Evolutionary conservation across 768 basidiomycete genomes (phyloP).

Genomic region (Tephrocybe sp.): DNA sequence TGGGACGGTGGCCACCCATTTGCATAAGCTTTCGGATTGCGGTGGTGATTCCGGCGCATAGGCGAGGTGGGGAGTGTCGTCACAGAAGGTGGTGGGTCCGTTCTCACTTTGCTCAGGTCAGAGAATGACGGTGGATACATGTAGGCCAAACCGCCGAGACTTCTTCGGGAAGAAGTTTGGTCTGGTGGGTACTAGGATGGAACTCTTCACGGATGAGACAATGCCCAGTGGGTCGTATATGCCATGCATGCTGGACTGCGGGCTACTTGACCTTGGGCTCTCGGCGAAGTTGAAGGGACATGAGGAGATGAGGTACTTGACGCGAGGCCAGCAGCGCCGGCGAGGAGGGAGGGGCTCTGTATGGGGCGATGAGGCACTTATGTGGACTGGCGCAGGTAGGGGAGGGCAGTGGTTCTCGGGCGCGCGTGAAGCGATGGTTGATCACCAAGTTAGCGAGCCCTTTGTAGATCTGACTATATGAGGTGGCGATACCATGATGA

Average conservation of each 20-base stretch:
- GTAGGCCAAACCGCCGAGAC: conserved; percentile 29
- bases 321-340: not conserved
- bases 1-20: no score
- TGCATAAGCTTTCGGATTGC: no score
- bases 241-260: conserved; percentile 36
- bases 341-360: not conserved
- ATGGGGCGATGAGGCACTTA: conserved; percentile 22
- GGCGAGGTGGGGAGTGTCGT: conserved; percentile 13
- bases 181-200: no score
- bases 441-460: no score
- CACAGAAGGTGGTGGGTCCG: conserved; percentile 13
- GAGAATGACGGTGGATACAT: conserved; percentile 33
- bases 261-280: conserved; percentile 31
- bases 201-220: conserved; percentile 9
- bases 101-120: not conserved
- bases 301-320: conserved; percentile 12
- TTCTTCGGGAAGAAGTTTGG: not conserved
- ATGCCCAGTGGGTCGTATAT: conserved; percentile 38
- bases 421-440: no score
- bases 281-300: conserved; percentile 15
- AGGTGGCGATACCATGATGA: no score
- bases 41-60: no score
- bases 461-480: no score
- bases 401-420: not conserved
- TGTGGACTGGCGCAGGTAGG: not conserved